Conservation (phyloP, 2,329 filamentous ascomycete genomes). For the Nakataea oryzae region DNA sequence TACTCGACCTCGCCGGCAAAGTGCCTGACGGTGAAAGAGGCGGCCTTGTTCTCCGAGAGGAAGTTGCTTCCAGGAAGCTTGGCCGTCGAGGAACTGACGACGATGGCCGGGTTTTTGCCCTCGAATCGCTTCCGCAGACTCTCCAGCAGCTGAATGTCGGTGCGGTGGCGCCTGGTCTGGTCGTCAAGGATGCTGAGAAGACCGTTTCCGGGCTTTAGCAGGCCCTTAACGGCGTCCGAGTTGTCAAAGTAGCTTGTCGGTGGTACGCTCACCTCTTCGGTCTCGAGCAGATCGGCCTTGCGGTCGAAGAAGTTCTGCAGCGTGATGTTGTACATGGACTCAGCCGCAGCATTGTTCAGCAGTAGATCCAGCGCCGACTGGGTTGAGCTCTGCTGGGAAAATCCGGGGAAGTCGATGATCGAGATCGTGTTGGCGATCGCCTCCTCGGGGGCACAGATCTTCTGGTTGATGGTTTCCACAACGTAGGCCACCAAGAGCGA, state of each 20-base stretch:
- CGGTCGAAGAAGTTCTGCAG: constrained; percentile 93
- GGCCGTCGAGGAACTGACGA: constrained; percentile 63
- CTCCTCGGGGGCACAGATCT: constrained; percentile 78
- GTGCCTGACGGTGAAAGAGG: constrained; percentile 83
- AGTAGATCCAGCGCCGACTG: constrained; percentile 84
- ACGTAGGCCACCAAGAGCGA: constrained; percentile 89
- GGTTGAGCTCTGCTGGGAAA: constrained; percentile 74
- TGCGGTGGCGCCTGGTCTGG: constrained; percentile 81
- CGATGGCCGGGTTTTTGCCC: constrained; percentile 84
- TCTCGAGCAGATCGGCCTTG: constrained; percentile 86
- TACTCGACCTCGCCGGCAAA: constrained; percentile 97
- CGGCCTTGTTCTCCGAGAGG: constrained; percentile 67
- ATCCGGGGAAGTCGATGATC: constrained; percentile 93
- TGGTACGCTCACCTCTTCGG: constrained; percentile 81
- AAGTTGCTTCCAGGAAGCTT: constrained; percentile 85
- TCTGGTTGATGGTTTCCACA: constrained; percentile 86
- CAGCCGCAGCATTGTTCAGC: constrained; percentile 86
- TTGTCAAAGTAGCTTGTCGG: constrained; percentile 98
- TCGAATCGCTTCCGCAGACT: constrained; percentile 88
- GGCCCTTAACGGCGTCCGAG: constrained; percentile 81
- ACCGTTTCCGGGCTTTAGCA: constrained; percentile 88
- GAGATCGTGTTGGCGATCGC: constrained; percentile 87
- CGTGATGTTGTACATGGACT: constrained; percentile 86
- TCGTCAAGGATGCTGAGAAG: constrained; percentile 91
- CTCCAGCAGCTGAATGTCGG: constrained; percentile 82